These are phyloP conservation scores for Pleurotus cornucopiae DNA, from an alignment of 768 basidiomycete species.

Conservation along the genomic window DNA sequence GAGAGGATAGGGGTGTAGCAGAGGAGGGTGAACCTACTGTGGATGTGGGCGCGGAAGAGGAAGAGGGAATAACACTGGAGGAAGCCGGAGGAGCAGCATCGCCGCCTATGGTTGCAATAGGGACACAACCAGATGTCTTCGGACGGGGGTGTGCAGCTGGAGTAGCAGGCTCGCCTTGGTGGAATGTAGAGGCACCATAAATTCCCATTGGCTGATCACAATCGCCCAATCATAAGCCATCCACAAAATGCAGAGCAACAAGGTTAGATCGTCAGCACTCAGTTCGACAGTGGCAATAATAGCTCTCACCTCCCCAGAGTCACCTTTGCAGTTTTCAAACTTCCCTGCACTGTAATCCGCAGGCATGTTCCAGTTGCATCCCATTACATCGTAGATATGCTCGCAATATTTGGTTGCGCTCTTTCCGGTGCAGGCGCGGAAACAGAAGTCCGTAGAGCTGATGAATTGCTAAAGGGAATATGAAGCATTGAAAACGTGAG, in stretches of 20 bases:
- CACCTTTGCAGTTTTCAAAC: conserved; percentile 50
- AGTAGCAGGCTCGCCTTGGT: conserved; percentile 56
- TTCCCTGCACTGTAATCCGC: conserved; percentile 38
- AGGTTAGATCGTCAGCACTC: neutral
- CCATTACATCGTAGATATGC: conserved; percentile 55
- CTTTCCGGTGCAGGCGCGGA: conserved; percentile 60
- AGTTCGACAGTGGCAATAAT: conserved; percentile 2
- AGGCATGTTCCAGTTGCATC: conserved; percentile 61
- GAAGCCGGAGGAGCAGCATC: conserved; percentile 26
- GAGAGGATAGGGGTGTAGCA: neutral
- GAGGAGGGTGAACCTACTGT: conserved; percentile 8
- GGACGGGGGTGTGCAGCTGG: conserved; percentile 55
- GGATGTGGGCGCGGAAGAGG: conserved; percentile 15
- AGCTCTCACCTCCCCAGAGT: conserved; percentile 40
- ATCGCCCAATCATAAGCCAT: neutral
- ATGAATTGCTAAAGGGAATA: conserved; percentile 50
- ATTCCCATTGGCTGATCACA: conserved; percentile 55
- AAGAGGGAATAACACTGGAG: conserved; percentile 17
- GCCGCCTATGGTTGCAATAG: conserved; percentile 49
- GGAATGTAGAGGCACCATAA: conserved; percentile 63
- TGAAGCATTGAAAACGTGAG: neutral
- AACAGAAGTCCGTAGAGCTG: conserved; percentile 58
- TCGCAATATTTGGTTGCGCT: conserved; percentile 52
- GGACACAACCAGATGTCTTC: conserved; percentile 56
- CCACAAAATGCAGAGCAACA: neutral